Evolutionary conservation across 345 rosid genomes (phyloP).

Genomic region (Melaleuca alternifolia): DNA sequence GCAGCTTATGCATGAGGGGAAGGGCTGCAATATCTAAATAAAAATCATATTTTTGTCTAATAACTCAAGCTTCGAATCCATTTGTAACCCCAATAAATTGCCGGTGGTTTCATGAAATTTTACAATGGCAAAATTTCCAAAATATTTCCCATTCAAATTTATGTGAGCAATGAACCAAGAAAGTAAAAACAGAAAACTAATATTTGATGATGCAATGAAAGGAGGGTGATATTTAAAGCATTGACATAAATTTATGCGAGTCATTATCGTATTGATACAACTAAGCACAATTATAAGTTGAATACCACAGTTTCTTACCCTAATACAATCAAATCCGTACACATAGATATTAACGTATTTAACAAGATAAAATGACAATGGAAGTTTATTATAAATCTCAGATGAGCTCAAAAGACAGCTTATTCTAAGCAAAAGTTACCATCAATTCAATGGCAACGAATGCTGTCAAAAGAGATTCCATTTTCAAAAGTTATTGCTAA

Average conservation of each 20-base stretch:
- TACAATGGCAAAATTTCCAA: no score
- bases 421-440: not conserved
- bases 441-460: not conserved
- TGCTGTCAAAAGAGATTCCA: not conserved
- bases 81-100: no score
- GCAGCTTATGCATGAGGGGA: no score
- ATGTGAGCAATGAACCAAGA: not conserved
- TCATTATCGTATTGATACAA: not conserved
- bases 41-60: no score
- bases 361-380: not conserved
- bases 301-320: not conserved
- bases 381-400: no score
- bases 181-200: no score
- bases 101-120: fast-evolving
- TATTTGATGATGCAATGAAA: not conserved
- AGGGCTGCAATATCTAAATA: no score
- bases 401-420: not conserved
- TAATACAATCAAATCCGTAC: not conserved
- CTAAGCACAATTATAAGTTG: not conserved
- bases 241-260: not conserved
- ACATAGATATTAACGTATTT: not conserved
- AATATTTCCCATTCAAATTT: not conserved
- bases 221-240: not conserved
- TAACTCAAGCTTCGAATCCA: no score
- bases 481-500: not conserved